A percentile compares a stretch with the other conserved stretches of the same genome.
These are phyloP conservation scores for Tuctoria greenei DNA, from an alignment of 176 grass and related monocot genomes.

Conservation along the genomic window DNA sequence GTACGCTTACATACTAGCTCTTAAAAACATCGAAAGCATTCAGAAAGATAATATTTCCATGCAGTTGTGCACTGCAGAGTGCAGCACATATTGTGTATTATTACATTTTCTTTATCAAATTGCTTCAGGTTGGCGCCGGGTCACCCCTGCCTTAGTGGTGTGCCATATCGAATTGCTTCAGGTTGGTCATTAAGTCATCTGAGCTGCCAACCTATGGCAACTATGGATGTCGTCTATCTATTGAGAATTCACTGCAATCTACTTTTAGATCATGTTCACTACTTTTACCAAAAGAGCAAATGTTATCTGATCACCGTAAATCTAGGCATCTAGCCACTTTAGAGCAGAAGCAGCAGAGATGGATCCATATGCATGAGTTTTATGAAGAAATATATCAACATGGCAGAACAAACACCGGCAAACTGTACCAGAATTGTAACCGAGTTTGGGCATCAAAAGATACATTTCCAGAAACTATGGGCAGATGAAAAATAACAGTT, in stretches of 20 bases:
- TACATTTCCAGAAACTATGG: not conserved
- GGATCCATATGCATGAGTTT: conserved; percentile 5
- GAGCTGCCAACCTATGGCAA: not conserved
- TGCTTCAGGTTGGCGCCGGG: conserved; percentile 11
- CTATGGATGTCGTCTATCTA: not conserved
- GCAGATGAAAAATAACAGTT: not conserved
- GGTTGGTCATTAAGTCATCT: not conserved
- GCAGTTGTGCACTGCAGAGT: not conserved
- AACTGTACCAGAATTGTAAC: conserved; percentile 6
- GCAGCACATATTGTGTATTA: not conserved
- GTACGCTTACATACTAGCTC: not conserved
- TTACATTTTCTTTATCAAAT: not conserved
- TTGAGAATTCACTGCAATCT: not conserved
- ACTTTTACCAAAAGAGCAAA: conserved; percentile 14
- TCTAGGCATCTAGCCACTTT: not conserved
- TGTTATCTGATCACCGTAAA: not conserved
- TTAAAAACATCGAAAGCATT: not conserved
- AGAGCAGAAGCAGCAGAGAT: not conserved
- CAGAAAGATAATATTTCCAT: not conserved
- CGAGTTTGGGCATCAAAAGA: not conserved
- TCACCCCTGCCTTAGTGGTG: too few species aligned
- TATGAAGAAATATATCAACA: conserved; percentile 4
- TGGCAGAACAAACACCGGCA: not conserved
- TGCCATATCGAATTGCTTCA: conserved; percentile 20
- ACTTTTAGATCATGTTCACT: conserved; percentile 1